phyloP scores from a whole-genome alignment of 2,329 filamentous ascomycete species.

The Scytalidium sp. region DNA sequence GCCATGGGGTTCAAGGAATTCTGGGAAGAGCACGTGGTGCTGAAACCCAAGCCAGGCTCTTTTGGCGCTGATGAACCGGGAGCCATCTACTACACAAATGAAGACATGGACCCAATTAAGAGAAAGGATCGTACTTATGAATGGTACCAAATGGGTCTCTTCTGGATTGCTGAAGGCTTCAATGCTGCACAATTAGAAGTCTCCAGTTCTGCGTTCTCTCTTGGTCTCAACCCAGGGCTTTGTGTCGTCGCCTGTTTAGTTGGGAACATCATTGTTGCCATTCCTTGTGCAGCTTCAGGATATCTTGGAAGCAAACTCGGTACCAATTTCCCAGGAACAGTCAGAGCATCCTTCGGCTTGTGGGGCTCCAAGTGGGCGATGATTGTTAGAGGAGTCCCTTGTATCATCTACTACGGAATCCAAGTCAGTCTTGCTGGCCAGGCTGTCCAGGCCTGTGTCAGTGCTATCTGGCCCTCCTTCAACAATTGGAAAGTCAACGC shows the following conservation, averaged over 20 bases:
- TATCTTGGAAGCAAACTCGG: conserved; percentile 42
- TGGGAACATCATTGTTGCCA: conserved; percentile 55
- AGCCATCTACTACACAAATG: conserved; percentile 14
- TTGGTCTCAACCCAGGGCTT: conserved; percentile 21
- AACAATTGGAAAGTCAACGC: conserved; percentile 45
- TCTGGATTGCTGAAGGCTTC: conserved; percentile 26
- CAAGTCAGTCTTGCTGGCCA: neutral
- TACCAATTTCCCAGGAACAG: conserved; percentile 43
- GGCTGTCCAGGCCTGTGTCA: conserved; percentile 37
- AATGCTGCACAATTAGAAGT: conserved; percentile 24
- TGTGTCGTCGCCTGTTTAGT: conserved; percentile 42
- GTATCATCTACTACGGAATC: conserved; percentile 7
- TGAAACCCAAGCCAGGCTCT: conserved; percentile 10
- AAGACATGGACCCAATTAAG: conserved; percentile 19
- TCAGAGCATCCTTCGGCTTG: conserved; percentile 40
- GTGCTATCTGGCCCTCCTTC: conserved; percentile 52
- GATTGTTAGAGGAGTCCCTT: conserved; percentile 31
- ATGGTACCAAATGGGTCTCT: conserved; percentile 14
- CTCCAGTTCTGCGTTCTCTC: conserved; percentile 19
- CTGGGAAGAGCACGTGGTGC: conserved; percentile 3
- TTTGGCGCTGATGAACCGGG: conserved; percentile 10
- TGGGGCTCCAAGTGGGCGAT: conserved; percentile 36
- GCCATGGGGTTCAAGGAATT: neutral
- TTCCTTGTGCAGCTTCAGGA: conserved; percentile 43
- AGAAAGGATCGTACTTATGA: conserved; percentile 8